Conservation (phyloP, 2,329 filamentous ascomycete species). For the Ceratocystis eucalypticola region DNA sequence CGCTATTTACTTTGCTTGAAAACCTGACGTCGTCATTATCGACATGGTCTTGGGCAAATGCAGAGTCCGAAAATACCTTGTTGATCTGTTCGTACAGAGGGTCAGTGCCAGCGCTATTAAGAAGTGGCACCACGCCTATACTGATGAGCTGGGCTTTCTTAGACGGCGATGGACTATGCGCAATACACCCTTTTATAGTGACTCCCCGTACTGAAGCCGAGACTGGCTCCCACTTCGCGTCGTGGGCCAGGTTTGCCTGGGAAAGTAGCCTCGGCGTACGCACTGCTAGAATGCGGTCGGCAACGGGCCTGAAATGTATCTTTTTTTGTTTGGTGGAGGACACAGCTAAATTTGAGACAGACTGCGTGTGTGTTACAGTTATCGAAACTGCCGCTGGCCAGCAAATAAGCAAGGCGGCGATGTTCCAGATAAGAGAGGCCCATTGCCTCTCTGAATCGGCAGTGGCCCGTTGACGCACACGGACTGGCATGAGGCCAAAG, state of each 20-base stretch:
- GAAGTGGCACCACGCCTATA: slow-evolving; percentile 56
- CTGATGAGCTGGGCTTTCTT: slow-evolving; percentile 70
- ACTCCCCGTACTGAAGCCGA: slow-evolving; percentile 51
- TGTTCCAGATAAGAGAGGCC: slow-evolving; percentile 43
- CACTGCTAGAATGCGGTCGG: slow-evolving; percentile 13
- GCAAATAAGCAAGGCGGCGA: slow-evolving; percentile 55
- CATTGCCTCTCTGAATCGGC: slow-evolving; percentile 48
- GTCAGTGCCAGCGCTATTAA: slow-evolving; percentile 42
- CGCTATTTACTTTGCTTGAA: slow-evolving; percentile 30
- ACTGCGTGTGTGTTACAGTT: slow-evolving; percentile 28
- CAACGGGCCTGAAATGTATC: slow-evolving; percentile 1
- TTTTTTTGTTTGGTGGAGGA: not conserved
- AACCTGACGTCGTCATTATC: slow-evolving; percentile 24
- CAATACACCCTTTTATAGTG: slow-evolving; percentile 58
- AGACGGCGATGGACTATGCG: slow-evolving; percentile 52
- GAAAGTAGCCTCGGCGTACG: slow-evolving; percentile 40
- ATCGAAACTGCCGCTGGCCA: slow-evolving; percentile 48
- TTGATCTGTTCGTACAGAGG: slow-evolving; percentile 69
- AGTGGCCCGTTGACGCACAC: slow-evolving; percentile 62
- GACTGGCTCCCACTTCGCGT: slow-evolving; percentile 53
- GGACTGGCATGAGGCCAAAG: slow-evolving; percentile 82
- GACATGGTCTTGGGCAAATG: slow-evolving; percentile 54
- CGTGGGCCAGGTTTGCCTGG: slow-evolving; percentile 46
- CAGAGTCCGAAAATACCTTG: slow-evolving; percentile 58
- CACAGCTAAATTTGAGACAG: not conserved